phyloP scores from a whole-genome alignment of 75 land plant genomes.

The Azolla pinnata region DNA sequence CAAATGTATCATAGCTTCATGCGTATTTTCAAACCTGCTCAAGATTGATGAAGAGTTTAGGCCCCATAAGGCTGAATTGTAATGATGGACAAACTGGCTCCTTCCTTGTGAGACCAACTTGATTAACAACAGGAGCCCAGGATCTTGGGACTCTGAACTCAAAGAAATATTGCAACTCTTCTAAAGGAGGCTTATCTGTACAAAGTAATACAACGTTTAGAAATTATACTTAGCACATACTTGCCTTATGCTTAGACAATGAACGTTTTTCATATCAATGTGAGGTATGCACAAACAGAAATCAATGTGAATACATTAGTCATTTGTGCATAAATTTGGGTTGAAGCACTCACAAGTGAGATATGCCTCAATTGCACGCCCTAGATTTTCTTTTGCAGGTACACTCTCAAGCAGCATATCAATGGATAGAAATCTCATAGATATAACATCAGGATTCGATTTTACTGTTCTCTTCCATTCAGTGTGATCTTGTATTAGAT shows the following conservation, averaged over 20 bases:
- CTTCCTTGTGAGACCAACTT: slow-evolving; percentile 47
- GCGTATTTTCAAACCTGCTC: too few relatives aligned
- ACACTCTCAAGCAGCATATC: slow-evolving; percentile 41
- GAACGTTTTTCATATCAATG: too few relatives aligned
- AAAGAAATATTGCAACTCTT: slow-evolving; percentile 74
- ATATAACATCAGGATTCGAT: slow-evolving; percentile 56
- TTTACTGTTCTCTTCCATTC: slow-evolving; percentile 43
- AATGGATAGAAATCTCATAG: slow-evolving; percentile 62
- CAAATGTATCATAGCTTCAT: too few relatives aligned
- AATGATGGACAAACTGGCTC: slow-evolving; percentile 77
- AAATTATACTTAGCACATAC: too few relatives aligned
- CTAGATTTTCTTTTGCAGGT: slow-evolving; percentile 37
- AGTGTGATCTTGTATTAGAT: slow-evolving; percentile 47
- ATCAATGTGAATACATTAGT: too few relatives aligned
- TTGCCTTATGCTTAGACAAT: too few relatives aligned
- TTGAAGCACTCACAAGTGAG: slow-evolving; percentile 45
- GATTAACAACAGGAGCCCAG: slow-evolving; percentile 68
- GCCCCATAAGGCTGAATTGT: slow-evolving; percentile 89
- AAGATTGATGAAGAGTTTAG: slow-evolving; percentile 63
- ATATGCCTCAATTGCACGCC: slow-evolving; percentile 54
- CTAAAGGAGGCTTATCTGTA: slow-evolving; percentile 83
- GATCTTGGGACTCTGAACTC: slow-evolving; percentile 61
- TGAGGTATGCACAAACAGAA: too few relatives aligned
- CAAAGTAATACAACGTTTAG: too few relatives aligned
- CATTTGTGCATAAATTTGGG: background rate